Evolutionary conservation across 768 basidiomycete genomes (phyloP), one percentile per base, ranked within the genome.

Genomic region (Lyophyllum atratum): DNA sequence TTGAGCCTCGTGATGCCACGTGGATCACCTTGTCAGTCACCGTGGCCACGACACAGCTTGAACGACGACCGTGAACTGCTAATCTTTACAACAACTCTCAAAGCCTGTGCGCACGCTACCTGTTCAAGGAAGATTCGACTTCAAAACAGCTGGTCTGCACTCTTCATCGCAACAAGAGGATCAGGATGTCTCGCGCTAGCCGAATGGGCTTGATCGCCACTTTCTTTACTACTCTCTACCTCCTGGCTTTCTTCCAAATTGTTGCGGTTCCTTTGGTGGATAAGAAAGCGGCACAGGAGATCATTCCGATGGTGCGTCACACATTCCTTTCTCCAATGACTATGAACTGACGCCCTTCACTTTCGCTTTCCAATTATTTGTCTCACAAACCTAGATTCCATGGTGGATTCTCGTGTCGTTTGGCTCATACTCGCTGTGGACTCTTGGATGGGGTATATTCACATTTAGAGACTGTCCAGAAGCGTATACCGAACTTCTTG

Each of bases 331-430:
- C 6, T 1, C 19, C 19, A 39, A 53, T 26, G 49, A 14, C 34
- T 26, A 22, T 8, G 40, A 8, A 11, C 45, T 46, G 25, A 46
- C 39, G 26, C 24, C 3, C 24, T 37, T 46, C 31, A 37, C 9
- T 17, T 17, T 39, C 52, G 4, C n/a, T 19, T 10, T 52, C 39
- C 24, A n/a, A 24, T 43, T 19, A 21, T 14, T 12, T 24, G 9
- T 45, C 22, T 45, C 44, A 26, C 34, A 14, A 24, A 24, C 46
- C n/a, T 54, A 92, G 91, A 70, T 92, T 28, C 90, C 91, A 2
- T 93, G 88, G 87, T 92, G 90, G 90, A 65, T 90, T 9, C 80
- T 93, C 12, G 86, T 93, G 2, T 76, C 86, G 1, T 91, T 91
- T 60, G 92, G 92, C 12, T 85, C 90, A 1, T 93, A 90, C 68